Conservation (phyloP, 805 yeast species). For the Ogataea populi-albae region DNA sequence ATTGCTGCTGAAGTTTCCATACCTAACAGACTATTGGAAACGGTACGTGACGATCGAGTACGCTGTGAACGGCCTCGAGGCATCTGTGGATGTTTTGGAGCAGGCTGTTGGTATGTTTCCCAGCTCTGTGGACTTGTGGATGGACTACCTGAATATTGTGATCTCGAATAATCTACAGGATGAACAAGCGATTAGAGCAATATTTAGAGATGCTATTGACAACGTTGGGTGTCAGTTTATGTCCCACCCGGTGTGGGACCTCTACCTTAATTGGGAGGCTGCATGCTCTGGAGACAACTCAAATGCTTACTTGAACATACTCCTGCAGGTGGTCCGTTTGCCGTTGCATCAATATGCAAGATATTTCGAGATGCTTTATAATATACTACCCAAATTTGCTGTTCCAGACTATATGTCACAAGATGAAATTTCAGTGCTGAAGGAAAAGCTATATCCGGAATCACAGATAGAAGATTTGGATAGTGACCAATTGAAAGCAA, state of each 20-base stretch:
- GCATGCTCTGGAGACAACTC: constrained; percentile 33
- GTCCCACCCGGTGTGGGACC: constrained; percentile 83
- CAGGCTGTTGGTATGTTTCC: constrained; percentile 51
- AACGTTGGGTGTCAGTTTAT: constrained; percentile 68
- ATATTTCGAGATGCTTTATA: constrained; percentile 55
- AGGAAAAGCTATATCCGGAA: constrained; percentile 15
- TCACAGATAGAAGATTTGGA: constrained; percentile 10
- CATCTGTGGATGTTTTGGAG: constrained; percentile 45
- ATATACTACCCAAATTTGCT: constrained; percentile 35
- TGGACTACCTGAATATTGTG: constrained; percentile 58
- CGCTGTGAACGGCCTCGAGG: constrained; percentile 52
- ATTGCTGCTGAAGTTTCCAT: constrained; percentile 55
- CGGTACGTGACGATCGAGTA: constrained; percentile 53
- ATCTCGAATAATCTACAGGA: constrained; percentile 38
- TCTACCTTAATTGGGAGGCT: constrained; percentile 61
- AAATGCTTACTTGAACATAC: constrained; percentile 37
- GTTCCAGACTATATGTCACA: constrained; percentile 31
- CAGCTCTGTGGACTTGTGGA: constrained; percentile 63
- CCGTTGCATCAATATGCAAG: constrained; percentile 88
- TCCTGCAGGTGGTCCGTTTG: constrained; percentile 45
- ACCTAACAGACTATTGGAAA: constrained; percentile 62
- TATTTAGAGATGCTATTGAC: constrained; percentile 48
- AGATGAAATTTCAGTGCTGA: constrained; percentile 29
- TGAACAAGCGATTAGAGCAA: constrained; percentile 32
- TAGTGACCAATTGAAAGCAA: constrained; percentile 16